Conservation (phyloP, 2,329 filamentous ascomycete genomes). For the Fusarium sp. region DNA sequence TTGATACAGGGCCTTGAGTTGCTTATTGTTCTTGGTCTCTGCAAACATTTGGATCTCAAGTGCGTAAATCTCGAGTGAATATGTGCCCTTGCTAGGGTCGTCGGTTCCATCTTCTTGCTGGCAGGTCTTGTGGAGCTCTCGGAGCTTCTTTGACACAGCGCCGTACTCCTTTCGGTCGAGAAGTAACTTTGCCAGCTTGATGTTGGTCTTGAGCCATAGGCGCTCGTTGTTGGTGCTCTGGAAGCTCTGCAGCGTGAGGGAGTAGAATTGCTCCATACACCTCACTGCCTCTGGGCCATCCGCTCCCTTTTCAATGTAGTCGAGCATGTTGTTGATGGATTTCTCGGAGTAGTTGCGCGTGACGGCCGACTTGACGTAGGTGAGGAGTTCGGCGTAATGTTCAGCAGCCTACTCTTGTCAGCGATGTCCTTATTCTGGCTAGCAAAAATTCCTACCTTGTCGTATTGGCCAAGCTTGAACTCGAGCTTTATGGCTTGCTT, state of each 20-base stretch:
- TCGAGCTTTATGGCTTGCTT: slow-evolving; percentile 99
- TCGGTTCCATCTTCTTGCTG: slow-evolving; percentile 87
- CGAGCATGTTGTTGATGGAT: slow-evolving; percentile 99
- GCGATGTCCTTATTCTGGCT: background rate
- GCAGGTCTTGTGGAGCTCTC: slow-evolving; percentile 89
- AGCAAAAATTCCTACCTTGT: slow-evolving; percentile 66
- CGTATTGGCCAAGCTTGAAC: slow-evolving; percentile 89
- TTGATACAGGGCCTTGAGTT: slow-evolving; percentile 91
- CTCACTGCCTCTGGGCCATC: slow-evolving; percentile 74
- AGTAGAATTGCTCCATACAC: slow-evolving; percentile 95
- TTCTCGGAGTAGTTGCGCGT: slow-evolving; percentile 99
- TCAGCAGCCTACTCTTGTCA: slow-evolving; percentile 75
- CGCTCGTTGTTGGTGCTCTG: slow-evolving; percentile 98
- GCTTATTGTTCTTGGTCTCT: slow-evolving; percentile 96
- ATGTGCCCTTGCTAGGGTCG: slow-evolving; percentile 95
- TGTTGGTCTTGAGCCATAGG: slow-evolving; percentile 97
- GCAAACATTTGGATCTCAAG: slow-evolving; percentile 99
- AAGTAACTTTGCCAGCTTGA: slow-evolving; percentile 92
- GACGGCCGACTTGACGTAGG: slow-evolving; percentile 95
- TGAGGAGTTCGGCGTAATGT: slow-evolving; percentile 94
- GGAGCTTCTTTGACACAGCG: slow-evolving; percentile 82
- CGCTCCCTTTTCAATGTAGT: slow-evolving; percentile 93
- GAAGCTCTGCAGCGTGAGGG: slow-evolving; percentile 90
- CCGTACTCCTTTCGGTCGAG: slow-evolving; percentile 90
- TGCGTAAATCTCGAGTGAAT: slow-evolving; percentile 94